These are phyloP conservation scores for Ustilago lituana DNA, from an alignment of 1,284 basidiomycete species.

Conservation along the genomic window DNA sequence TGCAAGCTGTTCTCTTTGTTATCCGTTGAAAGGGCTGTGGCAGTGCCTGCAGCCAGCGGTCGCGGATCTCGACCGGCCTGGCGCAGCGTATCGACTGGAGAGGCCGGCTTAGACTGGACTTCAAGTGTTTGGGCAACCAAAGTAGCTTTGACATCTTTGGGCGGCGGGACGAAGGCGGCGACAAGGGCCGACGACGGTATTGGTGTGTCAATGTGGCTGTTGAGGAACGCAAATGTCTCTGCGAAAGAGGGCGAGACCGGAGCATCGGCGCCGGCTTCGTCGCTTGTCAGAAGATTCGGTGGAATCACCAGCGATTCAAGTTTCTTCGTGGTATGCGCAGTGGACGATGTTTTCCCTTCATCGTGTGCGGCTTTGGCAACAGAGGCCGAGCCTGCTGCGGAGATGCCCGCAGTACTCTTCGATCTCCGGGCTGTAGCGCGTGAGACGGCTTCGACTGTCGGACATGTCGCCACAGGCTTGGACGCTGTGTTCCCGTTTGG, in stretches of 20 bases:
- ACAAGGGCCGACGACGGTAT: slow-evolving; percentile 7
- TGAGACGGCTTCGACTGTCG: background rate
- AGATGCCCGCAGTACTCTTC: slow-evolving; percentile 11
- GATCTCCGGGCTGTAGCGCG: slow-evolving; percentile 2
- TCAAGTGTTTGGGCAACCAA: too few relatives aligned
- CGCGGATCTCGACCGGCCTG: background rate
- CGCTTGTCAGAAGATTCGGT: slow-evolving; percentile 2
- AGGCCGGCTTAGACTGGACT: background rate
- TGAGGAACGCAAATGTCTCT: slow-evolving; percentile 32
- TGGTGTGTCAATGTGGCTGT: slow-evolving; percentile 32
- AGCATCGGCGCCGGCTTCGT: slow-evolving; percentile 12
- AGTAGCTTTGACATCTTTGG: background rate
- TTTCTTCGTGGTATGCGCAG: background rate
- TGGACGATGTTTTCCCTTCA: background rate
- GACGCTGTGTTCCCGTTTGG: background rate
- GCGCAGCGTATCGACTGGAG: background rate
- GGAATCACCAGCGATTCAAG: slow-evolving; percentile 6
- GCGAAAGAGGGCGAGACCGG: slow-evolving; percentile 36
- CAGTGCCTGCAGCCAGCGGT: too few relatives aligned
- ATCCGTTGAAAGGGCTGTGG: background rate
- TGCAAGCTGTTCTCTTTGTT: background rate
- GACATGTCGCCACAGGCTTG: background rate
- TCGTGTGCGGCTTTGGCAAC: background rate
- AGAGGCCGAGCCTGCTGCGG: background rate
- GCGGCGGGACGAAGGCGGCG: background rate